A percentile compares a stretch with the other conserved stretches of the same genome.
These are phyloP conservation scores for Polyplosphaeria fusca DNA, from an alignment of 495 filamentous ascomycete genomes.

Conservation along the genomic window DNA sequence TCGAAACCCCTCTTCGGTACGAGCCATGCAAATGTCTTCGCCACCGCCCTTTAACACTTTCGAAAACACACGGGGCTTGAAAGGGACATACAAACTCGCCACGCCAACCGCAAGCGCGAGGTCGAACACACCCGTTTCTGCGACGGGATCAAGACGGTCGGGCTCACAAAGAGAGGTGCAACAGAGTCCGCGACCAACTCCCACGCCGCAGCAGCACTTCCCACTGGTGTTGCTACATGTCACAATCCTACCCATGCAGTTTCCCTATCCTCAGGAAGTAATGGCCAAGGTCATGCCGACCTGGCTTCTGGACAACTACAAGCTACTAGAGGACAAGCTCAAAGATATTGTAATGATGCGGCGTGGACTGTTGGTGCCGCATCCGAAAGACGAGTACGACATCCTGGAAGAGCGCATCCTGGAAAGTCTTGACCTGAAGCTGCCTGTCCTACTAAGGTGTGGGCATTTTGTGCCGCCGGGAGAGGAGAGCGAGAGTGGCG, in stretches of 20 bases:
- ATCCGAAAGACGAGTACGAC: slow-evolving; percentile 88
- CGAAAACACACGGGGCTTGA: slow-evolving; percentile 48
- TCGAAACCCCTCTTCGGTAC: slow-evolving; percentile 70
- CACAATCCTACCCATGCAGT: slow-evolving; percentile 70
- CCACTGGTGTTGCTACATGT: slow-evolving; percentile 88
- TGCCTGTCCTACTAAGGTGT: slow-evolving; percentile 69
- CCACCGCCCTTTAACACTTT: slow-evolving; percentile 55
- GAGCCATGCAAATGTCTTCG: slow-evolving; percentile 73
- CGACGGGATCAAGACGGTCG: slow-evolving; percentile 28
- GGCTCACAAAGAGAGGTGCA: slow-evolving; percentile 12
- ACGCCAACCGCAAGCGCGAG: slow-evolving; percentile 25
- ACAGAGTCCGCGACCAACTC: slow-evolving; percentile 16
- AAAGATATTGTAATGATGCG: slow-evolving; percentile 71
- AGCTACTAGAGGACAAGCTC: slow-evolving; percentile 69
- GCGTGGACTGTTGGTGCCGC: slow-evolving; percentile 80
- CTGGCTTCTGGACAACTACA: slow-evolving; percentile 66
- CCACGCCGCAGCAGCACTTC: slow-evolving; percentile 41
- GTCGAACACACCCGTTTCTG: slow-evolving; percentile 30
- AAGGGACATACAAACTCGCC: slow-evolving; percentile 27
- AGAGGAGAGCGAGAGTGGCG: slow-evolving; percentile 7
- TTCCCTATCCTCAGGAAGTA: slow-evolving; percentile 61
- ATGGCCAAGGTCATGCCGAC: slow-evolving; percentile 52
- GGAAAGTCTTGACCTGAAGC: slow-evolving; percentile 76
- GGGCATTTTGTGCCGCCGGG: slow-evolving; percentile 57
- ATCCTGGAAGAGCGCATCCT: slow-evolving; percentile 88